Evolutionary conservation across 2,329 filamentous ascomycete species (phyloP), one percentile per base, ranked within the genome.

Genomic region (Amylocarpus encephaloides): DNA sequence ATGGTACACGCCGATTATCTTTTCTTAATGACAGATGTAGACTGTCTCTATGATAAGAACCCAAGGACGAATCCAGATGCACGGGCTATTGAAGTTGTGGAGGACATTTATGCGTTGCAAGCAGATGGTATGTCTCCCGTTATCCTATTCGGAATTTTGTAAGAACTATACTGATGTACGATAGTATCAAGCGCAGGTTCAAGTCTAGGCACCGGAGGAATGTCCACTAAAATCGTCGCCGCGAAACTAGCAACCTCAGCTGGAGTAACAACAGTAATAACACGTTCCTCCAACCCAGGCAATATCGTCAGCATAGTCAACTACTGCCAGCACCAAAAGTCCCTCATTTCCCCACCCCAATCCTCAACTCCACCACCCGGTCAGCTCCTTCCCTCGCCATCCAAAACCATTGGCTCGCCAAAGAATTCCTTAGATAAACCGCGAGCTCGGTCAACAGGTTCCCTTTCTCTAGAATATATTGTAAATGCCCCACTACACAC

Each of bases 21-120:
- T 9, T 98, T 98, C 70, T 78, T 98, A 56, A 97, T 98, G 93
- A 98, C 93, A 1, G 93, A 98, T 65, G 93, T 98, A 43, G 93
- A 98, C 67, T 96, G 92, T 66, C 75, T 98, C 11, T 98, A 98
- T 68, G 90, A 95, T 69, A 93, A 92, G 69, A 98, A 98, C 62
- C 93, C 93, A 1, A 80, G 93, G 29, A 84, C 82, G 1, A 76
- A 95, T 62, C 83, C 89, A 0, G 86, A 96, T 63, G 93, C 93
- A 7, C 80, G 85, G 63, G 82, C 93, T 0, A 97, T 98, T 52
- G 86, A 94, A 64, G 86, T 96, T 1, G 90, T 98, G 1, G 85
- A 93, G 48, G 90, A 98, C 64, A 95, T 98, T 53, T 76, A 80
- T 0, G 77, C 82, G 4, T 75, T 98, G 16, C 81, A 86, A 51